Evolutionary conservation across 257 asterid genomes (phyloP), one percentile per base, ranked within the genome.

Genomic region (Gynochthodes officinalis): DNA sequence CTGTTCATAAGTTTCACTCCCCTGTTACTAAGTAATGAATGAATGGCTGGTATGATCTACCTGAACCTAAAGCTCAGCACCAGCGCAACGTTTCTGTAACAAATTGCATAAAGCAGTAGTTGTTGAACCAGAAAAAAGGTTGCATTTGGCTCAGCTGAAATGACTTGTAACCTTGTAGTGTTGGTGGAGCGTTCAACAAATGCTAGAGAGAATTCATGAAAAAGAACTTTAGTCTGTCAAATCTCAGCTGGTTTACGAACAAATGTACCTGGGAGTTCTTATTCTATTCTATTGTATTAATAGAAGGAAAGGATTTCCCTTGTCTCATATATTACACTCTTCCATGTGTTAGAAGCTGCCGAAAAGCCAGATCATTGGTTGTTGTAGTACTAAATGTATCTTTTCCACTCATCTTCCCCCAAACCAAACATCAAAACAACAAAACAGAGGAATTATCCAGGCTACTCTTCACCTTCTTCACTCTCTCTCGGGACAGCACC

Each of bases 401-500:
- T 43, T 32, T 15, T 30, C 7, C 43, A 2, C 32, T 60, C 35
- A 32, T 5, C 13, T 30, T 60, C 21, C 13, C 40, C 7, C 35
- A 66, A 7, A 7, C 21, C 40, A 66, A 49, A 27, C 57, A 44
- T 25, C 59, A 16, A 64, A 23, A 43, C n/a, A 32, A 65, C 54
- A 66, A 66, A 44, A 14, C 32, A 59, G 37, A 14, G 1, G 4
- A 32, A 42, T 11, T 9, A 28, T 43, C 58, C 16, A 30, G 23
- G 25, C 72, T 79, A 86, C 27, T 91, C 97, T 71, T 91, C 96
- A 54, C 64, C 85, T 66, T 91, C 97, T 79, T 91, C 97, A 49
- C 80, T 85, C 58, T 89, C 93, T 44, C 92, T 76, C 4, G 40
- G 77, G 61, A 89, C 95, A 69, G 88, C 98, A n/a, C 96, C 98